Percentiles rank a stretch among this genome's conserved stretches.
phyloP scores from a whole-genome alignment of 768 basidiomycete genomes.

The Clathrus columnatus region DNA sequence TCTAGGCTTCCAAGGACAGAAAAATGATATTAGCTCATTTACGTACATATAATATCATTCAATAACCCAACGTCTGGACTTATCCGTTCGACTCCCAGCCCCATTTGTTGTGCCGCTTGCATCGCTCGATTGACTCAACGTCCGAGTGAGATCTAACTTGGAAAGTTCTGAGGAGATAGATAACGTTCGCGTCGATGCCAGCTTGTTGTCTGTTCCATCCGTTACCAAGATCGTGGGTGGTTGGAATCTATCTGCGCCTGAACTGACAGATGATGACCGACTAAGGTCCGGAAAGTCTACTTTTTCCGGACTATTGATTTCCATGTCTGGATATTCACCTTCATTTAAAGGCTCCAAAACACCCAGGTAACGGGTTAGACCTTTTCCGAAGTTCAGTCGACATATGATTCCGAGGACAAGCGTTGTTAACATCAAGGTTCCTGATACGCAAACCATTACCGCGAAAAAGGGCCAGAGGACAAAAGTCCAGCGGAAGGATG shows the following conservation, averaged over 20 bases:
- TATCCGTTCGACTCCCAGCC: conserved; percentile 3
- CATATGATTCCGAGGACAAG: conserved; percentile 59
- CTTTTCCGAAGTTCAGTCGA: conserved; percentile 70
- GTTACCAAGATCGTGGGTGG: conserved; percentile 46
- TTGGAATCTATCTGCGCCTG: conserved; percentile 29
- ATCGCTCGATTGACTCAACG: conserved; percentile 3
- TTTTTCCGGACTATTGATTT: conserved; percentile 33
- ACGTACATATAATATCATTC: conserved; percentile 14
- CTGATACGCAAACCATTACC: conserved; percentile 49
- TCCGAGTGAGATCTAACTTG: not conserved
- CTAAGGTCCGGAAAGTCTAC: conserved; percentile 47
- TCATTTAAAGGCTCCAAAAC: conserved; percentile 36
- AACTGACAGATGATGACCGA: not conserved
- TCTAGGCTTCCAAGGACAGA: not conserved
- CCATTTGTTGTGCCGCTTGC: conserved; percentile 10
- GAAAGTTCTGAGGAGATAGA: too few relatives aligned
- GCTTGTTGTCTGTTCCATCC: conserved; percentile 27
- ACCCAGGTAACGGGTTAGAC: conserved; percentile 53
- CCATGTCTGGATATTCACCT: conserved; percentile 23
- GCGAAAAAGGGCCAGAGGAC: conserved; percentile 67
- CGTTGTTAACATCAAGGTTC: conserved; percentile 43
- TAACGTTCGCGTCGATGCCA: conserved; percentile 19
- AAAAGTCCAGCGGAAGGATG: conserved; percentile 71
- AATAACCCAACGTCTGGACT: conserved; percentile 23
- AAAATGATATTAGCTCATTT: not conserved